Conservation (phyloP, 345 rosid genomes). For the Hevea brasiliensis region DNA sequence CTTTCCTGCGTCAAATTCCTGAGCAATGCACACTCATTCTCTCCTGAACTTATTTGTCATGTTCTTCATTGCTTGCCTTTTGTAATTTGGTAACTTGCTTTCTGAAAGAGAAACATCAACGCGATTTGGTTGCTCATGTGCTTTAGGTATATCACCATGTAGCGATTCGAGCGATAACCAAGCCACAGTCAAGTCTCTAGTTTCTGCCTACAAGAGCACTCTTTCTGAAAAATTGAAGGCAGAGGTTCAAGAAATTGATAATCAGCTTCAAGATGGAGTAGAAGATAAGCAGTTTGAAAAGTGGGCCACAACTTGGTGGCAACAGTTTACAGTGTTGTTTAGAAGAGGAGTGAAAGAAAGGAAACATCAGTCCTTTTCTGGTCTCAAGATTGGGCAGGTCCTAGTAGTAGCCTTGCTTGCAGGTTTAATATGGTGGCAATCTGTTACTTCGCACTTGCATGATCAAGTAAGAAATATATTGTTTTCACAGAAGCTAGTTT, state of each 20-base stretch:
- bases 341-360: constrained; percentile 53
- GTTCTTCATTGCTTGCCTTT: neutral
- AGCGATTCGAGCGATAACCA: constrained; percentile 30
- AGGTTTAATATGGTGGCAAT: constrained; percentile 57
- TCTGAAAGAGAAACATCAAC: too few species aligned
- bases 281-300: constrained; percentile 20
- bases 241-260: constrained; percentile 31
- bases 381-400: constrained; percentile 39
- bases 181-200: constrained; percentile 35
- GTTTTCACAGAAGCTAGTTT: too few species aligned
- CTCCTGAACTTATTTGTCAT: too few species aligned
- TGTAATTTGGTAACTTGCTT: neutral
- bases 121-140: neutral
- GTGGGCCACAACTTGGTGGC: constrained; percentile 63
- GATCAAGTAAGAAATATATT: constrained; percentile 68
- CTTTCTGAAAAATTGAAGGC: constrained; percentile 35
- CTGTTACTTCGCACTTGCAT: constrained; percentile 40
- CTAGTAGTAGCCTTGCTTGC: constrained; percentile 31
- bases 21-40: too few species aligned
- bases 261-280: constrained; percentile 9
- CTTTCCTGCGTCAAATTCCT: neutral
- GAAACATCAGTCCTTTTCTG: constrained; percentile 43
- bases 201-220: constrained; percentile 37
- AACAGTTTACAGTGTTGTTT: constrained; percentile 45
- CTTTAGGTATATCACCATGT: constrained; percentile 40